Conservation (phyloP, 768 basidiomycete genomes). For the Hygrocybe coccinea region DNA sequence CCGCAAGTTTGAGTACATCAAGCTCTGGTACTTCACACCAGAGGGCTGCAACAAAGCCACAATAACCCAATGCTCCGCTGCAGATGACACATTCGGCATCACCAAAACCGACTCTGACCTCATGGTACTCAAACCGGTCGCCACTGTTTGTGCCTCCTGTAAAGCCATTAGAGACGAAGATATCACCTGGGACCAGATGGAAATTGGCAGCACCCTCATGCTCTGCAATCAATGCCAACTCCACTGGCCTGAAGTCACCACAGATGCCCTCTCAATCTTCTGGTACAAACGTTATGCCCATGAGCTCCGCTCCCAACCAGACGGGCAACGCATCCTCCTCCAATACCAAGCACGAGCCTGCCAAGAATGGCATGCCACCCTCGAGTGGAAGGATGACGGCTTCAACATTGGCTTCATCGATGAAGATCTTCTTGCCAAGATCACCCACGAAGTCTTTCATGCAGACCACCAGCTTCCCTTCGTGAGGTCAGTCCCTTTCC, state of each 20-base stretch:
- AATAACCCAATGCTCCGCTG: neutral
- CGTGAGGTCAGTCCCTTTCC: neutral
- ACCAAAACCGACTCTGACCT: slow-evolving; percentile 4
- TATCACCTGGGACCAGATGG: slow-evolving; percentile 17
- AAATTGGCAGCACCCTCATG: slow-evolving; percentile 11
- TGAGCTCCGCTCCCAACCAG: neutral
- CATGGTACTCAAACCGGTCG: slow-evolving; percentile 7
- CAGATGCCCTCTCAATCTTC: slow-evolving; percentile 7
- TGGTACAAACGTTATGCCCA: slow-evolving; percentile 14
- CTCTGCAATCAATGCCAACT: neutral
- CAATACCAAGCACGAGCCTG: slow-evolving; percentile 9
- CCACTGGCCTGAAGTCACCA: slow-evolving; percentile 10
- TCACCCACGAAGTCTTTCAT: slow-evolving; percentile 3
- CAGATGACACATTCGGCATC: slow-evolving; percentile 13
- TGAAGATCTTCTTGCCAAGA: neutral
- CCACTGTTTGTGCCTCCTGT: slow-evolving; percentile 16
- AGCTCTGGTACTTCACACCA: slow-evolving; percentile 10
- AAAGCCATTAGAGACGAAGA: slow-evolving; percentile 11
- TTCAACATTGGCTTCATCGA: slow-evolving; percentile 11
- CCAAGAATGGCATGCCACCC: slow-evolving; percentile 11
- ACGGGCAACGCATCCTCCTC: slow-evolving; percentile 8
- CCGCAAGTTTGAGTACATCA: slow-evolving; percentile 12
- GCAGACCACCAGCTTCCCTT: neutral
- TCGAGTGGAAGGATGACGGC: neutral
- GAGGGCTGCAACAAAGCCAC: slow-evolving; percentile 6